These are phyloP conservation scores for Benincasa hispida DNA, from an alignment of 306 rosid species.

Conservation along the genomic window DNA sequence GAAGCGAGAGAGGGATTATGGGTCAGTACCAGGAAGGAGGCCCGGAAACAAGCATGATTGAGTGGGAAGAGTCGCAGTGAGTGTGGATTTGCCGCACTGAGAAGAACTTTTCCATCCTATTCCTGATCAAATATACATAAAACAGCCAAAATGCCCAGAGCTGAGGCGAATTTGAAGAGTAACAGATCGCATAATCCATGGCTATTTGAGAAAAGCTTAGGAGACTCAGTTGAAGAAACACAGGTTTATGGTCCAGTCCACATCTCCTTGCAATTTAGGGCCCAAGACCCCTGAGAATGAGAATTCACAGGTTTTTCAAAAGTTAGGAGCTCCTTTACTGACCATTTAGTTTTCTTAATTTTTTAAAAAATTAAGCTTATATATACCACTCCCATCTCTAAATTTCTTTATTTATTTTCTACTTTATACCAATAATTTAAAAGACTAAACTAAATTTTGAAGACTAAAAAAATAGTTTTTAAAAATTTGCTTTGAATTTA, in stretches of 20 bases:
- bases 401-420: too few species aligned
- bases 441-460: too few species aligned
- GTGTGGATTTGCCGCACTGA: conserved; percentile 15
- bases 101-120: conserved; percentile 56
- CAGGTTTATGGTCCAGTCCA: neutral
- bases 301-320: too few species aligned
- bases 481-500: too few species aligned
- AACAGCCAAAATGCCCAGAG: neutral
- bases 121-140: neutral
- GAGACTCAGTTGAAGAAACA: neutral
- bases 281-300: neutral
- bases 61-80: conserved; percentile 11
- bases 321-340: too few species aligned
- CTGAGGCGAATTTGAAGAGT: neutral
- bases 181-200: neutral
- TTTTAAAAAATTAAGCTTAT: too few species aligned
- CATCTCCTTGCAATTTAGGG: neutral
- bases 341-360: too few species aligned
- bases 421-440: too few species aligned
- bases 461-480: too few species aligned
- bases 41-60: conserved; percentile 55
- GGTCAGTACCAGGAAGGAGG: conserved; percentile 59
- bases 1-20: neutral
- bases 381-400: too few species aligned
- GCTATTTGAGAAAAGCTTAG: neutral